Base-by-base conservation (phyloP, 2,329 filamentous ascomycete genomes). In the Chrysoporthe austroafricana region DNA sequence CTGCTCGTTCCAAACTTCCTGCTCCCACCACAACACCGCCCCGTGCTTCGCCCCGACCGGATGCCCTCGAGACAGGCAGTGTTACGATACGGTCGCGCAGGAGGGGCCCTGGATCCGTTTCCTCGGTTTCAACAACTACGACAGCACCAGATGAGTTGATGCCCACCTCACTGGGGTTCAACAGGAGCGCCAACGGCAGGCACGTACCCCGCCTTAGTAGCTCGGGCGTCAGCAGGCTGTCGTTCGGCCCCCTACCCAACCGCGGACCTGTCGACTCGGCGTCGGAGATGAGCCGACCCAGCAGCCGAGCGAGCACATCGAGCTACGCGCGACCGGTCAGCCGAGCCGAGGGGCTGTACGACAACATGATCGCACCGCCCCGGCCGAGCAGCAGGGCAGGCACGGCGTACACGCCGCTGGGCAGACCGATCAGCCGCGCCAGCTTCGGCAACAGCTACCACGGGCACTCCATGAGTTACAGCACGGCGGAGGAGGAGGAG, bases 1-100 rank as follows among this genome's bases (percentile, higher is more conserved):
- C 91, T 34, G 96, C 91, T 21, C 90, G 94, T 73, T 97, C 95
- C 50, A 97, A 96, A 79, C 86, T 99, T 26, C 96, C 96, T 2
- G 93, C 91, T 1, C 93, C 94, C 2, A 85, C 88, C 8, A 85
- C 84, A 65, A 96, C 91, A 0, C 94, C 94, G 4, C 93, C 94
- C 21, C 89, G 90, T 60, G 86, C 87, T 4, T 97, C 94, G n/a
- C 93, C 94, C 32, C 87, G 92, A 64, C 77, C 78, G 1, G 82
- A 81, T 4, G 73, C 79, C 14, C 73, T 79, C 36, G 81, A 80
- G 36, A 74, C 74, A 44, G 74, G 72, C n/a, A 70, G 76, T 69
- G 82, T 90, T 73, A 89, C 88, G 42, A 83, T 90, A 75, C 89
- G 93, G 63, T 90, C 88, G 74, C 87, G 87, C 71, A 92, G 93